phyloP scores from a whole-genome alignment of 768 basidiomycete species.

The Collybia nuda region DNA sequence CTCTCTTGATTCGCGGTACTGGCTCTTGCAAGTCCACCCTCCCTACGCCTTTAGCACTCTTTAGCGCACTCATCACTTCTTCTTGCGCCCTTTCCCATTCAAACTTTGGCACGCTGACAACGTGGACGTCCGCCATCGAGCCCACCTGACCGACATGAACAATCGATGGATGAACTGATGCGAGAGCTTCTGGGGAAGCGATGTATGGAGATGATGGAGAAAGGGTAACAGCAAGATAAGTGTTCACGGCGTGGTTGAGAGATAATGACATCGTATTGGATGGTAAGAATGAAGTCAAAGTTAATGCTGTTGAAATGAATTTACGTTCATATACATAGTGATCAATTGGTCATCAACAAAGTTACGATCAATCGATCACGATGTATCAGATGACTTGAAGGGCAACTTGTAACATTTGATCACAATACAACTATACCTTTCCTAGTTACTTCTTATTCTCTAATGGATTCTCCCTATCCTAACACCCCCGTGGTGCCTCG shows the following conservation, averaged over 20 bases:
- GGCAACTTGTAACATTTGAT: not conserved
- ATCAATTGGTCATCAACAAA: too few species aligned
- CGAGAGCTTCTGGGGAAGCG: conserved; percentile 20
- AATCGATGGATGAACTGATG: conserved; percentile 22
- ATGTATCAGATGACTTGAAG: not conserved
- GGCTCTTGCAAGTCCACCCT: conserved; percentile 27
- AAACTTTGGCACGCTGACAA: conserved; percentile 26
- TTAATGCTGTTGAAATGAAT: not conserved
- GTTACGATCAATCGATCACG: not conserved
- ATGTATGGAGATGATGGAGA: conserved; percentile 17
- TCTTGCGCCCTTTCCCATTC: conserved; percentile 23
- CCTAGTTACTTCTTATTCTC: not conserved
- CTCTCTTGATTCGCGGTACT: conserved; percentile 20
- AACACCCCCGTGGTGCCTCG: conserved; percentile 1
- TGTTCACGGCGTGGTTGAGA: conserved; percentile 21
- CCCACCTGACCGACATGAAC: conserved; percentile 30
- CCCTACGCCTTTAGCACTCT: conserved; percentile 18
- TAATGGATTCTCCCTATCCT: not conserved
- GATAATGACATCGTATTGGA: conserved; percentile 13
- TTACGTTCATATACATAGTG: not conserved
- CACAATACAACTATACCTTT: not conserved
- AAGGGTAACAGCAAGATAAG: conserved; percentile 27
- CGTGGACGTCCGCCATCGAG: conserved; percentile 26
- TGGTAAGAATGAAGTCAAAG: not conserved
- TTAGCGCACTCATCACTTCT: conserved; percentile 20